Evolutionary conservation across 2,329 filamentous ascomycete species (phyloP).

Genomic region (Tolypocladium sp.): DNA sequence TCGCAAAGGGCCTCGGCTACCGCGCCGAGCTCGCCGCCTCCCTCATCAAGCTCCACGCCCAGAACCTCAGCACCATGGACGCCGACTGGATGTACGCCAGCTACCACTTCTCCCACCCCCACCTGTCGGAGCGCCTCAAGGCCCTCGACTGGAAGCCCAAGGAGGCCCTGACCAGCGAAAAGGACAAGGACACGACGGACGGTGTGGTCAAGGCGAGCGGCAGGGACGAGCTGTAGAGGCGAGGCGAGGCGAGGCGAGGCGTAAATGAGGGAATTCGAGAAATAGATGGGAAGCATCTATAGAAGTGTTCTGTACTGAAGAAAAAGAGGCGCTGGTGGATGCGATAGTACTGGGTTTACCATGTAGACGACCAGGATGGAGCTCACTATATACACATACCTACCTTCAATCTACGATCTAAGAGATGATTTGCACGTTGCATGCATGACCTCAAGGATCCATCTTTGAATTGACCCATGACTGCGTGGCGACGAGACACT

Average conservation of each 20-base stretch:
- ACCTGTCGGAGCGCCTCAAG: constrained; percentile 84
- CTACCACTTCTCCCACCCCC: constrained; percentile 98
- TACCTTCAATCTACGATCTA: not conserved
- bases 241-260: constrained; percentile 3
- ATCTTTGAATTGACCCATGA: too few species aligned
- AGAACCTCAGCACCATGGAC: constrained; percentile 98
- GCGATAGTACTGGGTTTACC: not conserved
- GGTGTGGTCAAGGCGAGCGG: constrained; percentile 60
- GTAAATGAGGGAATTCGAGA: not conserved
- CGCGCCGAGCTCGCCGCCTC: constrained; percentile 73
- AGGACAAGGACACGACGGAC: constrained; percentile 26
- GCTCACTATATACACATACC: not conserved
- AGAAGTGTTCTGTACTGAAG: not conserved
- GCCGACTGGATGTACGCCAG: constrained; percentile 97
- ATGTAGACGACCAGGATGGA: not conserved
- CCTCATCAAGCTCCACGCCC: constrained; percentile 94
- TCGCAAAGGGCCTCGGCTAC: constrained; percentile 80
- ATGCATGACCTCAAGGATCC: not conserved
- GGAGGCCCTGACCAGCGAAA: constrained; percentile 32
- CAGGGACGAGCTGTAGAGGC: constrained; percentile 60
- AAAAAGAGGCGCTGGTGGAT: not conserved
- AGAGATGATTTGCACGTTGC: not conserved
- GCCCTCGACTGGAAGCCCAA: constrained; percentile 78
- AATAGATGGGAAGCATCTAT: not conserved
- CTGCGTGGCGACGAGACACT: not conserved